Base-by-base conservation (phyloP, 2,329 filamentous ascomycete genomes). In the Tolypocladium tropicale region DNA sequence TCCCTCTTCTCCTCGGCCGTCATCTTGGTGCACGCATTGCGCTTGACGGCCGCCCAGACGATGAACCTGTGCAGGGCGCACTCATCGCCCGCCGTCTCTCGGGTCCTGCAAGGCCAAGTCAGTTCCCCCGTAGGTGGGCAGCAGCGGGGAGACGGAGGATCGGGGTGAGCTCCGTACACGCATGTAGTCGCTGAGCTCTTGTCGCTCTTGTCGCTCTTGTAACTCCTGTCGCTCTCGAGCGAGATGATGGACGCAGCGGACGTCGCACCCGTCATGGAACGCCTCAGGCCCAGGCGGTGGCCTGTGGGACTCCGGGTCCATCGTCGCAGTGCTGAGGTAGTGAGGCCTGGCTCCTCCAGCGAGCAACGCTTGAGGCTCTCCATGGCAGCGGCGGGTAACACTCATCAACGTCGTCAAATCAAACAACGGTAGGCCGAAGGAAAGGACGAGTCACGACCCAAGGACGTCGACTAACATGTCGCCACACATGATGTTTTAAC, bases 61-160 rank as follows among this genome's bases (percentile, higher is more conserved):
- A 82, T 76, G 67, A 83, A 83, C 56, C 76, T 71, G 61, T 81
- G 74, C 49, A 77, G 71, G 23, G 76, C 76, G 63, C 79, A 81
- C 61, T 80, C 77, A 57, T 79, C 74, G 33, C 68, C 70, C 12
- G 72, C 67, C 25, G 73, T 74, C 51, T 75, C 72, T 58, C 73
- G 74, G 60, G 72, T 73, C 49, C 78, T 80, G 60, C 33, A 39
- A 50, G 32, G 37, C 12, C 28, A 50, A 9, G 48, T 52, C 23
- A 23, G 37, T 23, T 25, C 30, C 30, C n/a, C 21, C 1, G n/a
- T 11, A 30, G 34, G 52, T 28, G 25, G 25, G 14, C 2, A n/a
- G 6, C 46, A n/a, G 25, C 16, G 9, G 28, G 25, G 41, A 18
- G 41, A 1, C 23, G 21, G 21, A 25, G 21, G 21, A 10, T 12